A percentile compares a stretch with the other conserved stretches of the same genome.
phyloP scores from a whole-genome alignment of 257 asterid genomes.

The Nicotiana paniculata region DNA sequence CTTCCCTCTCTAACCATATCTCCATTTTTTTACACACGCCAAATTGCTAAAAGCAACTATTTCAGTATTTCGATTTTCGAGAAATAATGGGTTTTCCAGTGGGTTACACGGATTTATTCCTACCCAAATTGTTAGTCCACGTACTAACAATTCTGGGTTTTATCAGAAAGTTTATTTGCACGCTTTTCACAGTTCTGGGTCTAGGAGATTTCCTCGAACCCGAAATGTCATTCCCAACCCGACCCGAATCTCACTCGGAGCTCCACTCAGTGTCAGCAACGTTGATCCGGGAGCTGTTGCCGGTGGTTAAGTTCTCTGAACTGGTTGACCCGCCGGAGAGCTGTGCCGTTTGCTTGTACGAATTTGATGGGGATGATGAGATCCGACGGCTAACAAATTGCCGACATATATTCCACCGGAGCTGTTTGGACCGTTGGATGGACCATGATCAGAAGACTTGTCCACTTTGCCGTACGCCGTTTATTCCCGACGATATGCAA shows the following conservation, averaged over 20 bases:
- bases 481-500: slow-evolving; percentile 86
- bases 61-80: background rate
- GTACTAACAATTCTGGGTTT: slow-evolving; percentile 48
- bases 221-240: slow-evolving; percentile 18
- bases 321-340: slow-evolving; percentile 60
- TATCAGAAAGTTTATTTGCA: slow-evolving; percentile 33
- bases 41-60: background rate
- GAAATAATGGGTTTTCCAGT: slow-evolving; percentile 80
- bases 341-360: slow-evolving; percentile 90
- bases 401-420: slow-evolving; percentile 72
- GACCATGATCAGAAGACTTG: slow-evolving; percentile 98
- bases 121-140: slow-evolving; percentile 62
- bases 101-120: slow-evolving; percentile 60
- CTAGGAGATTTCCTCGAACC: slow-evolving; percentile 52
- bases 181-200: slow-evolving; percentile 40
- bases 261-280: slow-evolving; percentile 52
- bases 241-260: slow-evolving; percentile 27
- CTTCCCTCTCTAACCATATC: background rate
- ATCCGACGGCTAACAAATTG: slow-evolving; percentile 82
- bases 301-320: slow-evolving; percentile 71
- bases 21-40: slow-evolving; percentile 5
- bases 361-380: slow-evolving; percentile 74
- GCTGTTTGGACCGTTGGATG: slow-evolving; percentile 98
- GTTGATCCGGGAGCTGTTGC: slow-evolving; percentile 72
- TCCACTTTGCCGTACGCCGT: slow-evolving; percentile 78